These are phyloP conservation scores for Ustilago crameri DNA, from an alignment of 1,284 basidiomycete genomes.

Conservation along the genomic window DNA sequence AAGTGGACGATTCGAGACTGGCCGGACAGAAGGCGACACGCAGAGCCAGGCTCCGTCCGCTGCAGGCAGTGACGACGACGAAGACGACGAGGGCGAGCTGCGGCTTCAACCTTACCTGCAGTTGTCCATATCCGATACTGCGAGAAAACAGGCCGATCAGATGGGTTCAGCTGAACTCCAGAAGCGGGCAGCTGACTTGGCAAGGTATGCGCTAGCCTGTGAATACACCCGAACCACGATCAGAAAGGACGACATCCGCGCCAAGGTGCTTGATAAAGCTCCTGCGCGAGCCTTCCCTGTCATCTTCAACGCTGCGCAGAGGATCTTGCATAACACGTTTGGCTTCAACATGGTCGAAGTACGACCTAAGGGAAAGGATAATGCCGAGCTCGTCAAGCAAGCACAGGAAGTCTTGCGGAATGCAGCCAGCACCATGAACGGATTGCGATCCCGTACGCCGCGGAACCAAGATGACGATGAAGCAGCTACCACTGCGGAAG, in stretches of 20 bases:
- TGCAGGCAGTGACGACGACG: slow-evolving; percentile 15
- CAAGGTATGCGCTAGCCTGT: slow-evolving; percentile 50
- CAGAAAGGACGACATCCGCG: slow-evolving; percentile 44
- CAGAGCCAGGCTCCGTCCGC: slow-evolving; percentile 7
- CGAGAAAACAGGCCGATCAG: slow-evolving; percentile 25
- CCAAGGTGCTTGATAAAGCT: slow-evolving; percentile 31
- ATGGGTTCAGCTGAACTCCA: slow-evolving; percentile 39
- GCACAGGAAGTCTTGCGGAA: slow-evolving; percentile 27
- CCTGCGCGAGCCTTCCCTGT: slow-evolving; percentile 34
- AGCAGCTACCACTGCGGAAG: slow-evolving; percentile 12
- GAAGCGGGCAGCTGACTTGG: slow-evolving; percentile 52
- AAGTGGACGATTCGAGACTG: background rate
- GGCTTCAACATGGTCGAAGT: slow-evolving; percentile 56
- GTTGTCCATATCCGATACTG: slow-evolving; percentile 26
- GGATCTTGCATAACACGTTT: slow-evolving; percentile 48
- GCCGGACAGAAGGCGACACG: background rate
- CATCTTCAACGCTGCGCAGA: slow-evolving; percentile 57
- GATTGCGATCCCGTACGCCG: slow-evolving; percentile 19
- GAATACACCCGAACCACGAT: slow-evolving; percentile 46
- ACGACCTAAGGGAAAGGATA: slow-evolving; percentile 50
- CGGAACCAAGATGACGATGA: slow-evolving; percentile 3
- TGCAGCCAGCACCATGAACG: slow-evolving; percentile 30
- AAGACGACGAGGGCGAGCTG: slow-evolving; percentile 7
- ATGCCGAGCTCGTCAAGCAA: slow-evolving; percentile 41
- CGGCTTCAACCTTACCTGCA: background rate